Percentiles rank a stretch among this genome's conserved stretches.
Evolutionary conservation across 2,329 filamentous ascomycete genomes (phyloP).

Genomic region (Dactylonectria macrodidyma): DNA sequence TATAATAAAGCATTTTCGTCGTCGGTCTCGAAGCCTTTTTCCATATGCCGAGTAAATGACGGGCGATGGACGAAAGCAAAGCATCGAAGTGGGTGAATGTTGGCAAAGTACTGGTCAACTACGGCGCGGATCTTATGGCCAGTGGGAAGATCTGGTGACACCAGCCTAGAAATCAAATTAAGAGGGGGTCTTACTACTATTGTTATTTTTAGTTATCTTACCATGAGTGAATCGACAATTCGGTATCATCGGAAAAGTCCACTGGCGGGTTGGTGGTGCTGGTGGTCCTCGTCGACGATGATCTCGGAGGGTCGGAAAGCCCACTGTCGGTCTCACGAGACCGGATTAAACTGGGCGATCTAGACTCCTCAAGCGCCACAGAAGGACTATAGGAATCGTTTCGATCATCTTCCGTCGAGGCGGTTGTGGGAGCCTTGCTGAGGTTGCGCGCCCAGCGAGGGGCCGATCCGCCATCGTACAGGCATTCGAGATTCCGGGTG

Average conservation of each 20-base stretch:
- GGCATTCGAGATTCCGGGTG: conserved; percentile 53
- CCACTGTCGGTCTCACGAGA: conserved; percentile 43
- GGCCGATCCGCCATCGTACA: conserved; percentile 57
- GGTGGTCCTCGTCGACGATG: conserved; percentile 39
- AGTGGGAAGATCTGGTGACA: conserved; percentile 52
- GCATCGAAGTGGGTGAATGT: conserved; percentile 58
- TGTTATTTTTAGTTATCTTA: conserved; percentile 5
- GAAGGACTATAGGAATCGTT: conserved; percentile 41
- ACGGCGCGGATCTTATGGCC: conserved; percentile 54
- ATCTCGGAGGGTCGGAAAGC: conserved; percentile 36
- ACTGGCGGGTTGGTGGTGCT: conserved; percentile 40
- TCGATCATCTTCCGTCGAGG: conserved; percentile 42
- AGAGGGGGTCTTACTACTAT: background rate
- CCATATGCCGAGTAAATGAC: conserved; percentile 56
- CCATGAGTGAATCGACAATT: conserved; percentile 48
- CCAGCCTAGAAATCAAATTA: conserved; percentile 48
- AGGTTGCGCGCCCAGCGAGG: conserved; percentile 56
- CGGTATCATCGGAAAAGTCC: conserved; percentile 47
- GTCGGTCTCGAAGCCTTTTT: conserved; percentile 54
- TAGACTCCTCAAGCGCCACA: conserved; percentile 35
- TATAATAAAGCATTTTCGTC: conserved; percentile 56
- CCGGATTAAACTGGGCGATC: conserved; percentile 44
- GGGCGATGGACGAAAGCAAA: conserved; percentile 59
- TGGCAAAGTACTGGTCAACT: conserved; percentile 57
- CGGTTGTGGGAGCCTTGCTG: conserved; percentile 44